Base-by-base conservation (phyloP, 495 filamentous ascomycete genomes). In the Tuber melanosporum region DNA sequence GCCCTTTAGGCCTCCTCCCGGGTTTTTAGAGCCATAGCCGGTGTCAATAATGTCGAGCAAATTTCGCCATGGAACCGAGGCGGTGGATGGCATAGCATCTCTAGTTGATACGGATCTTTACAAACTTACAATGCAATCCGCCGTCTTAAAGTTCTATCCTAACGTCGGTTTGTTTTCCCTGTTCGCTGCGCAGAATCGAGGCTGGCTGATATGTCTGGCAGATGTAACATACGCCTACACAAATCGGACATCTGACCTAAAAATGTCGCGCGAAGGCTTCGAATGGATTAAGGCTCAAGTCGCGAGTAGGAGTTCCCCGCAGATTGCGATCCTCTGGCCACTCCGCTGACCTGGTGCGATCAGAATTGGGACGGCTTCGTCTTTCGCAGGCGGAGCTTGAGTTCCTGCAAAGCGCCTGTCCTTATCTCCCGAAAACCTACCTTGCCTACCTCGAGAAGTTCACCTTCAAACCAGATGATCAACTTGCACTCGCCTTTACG, bases 61-160 rank as follows among this genome's bases (percentile, higher is more conserved):
- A 36, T 14, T 12, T 32, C 26, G 10, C 14, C 57, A 32, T 66
- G 57, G 57, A 19, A 66, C 57, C 4, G 57, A 66, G 17, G 57
- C 3, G 26, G 57, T 66, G 57, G 78, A 82, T 71, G 94, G 94
- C 52, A 90, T 98, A 82, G 91, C 89, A 84, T 98, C 95, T 76
- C 91, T 99, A 77, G 89, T 99, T 57, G 95, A 99, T 84, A 99
- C 95, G 1, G 95, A 99, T 87, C 87, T 99, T 66, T 99, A 99
- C 88, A 99, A 99, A 85, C 85, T 99, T 82, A 99, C 95, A 15
- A 99, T 99, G 95, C 95, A 99, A 90, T 97, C 93, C 83, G 95
- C 94, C 62, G 90, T 98, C 78, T 87, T 97, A 72, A 94, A 93
- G 82, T 94, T 92, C 85, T 98, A 96, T 83, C 90, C 91, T 22